Percentiles rank a stretch among this genome's conserved stretches.
Evolutionary conservation across 306 rosid species (phyloP).

Genomic region (Oxytropis ochrocephala): DNA sequence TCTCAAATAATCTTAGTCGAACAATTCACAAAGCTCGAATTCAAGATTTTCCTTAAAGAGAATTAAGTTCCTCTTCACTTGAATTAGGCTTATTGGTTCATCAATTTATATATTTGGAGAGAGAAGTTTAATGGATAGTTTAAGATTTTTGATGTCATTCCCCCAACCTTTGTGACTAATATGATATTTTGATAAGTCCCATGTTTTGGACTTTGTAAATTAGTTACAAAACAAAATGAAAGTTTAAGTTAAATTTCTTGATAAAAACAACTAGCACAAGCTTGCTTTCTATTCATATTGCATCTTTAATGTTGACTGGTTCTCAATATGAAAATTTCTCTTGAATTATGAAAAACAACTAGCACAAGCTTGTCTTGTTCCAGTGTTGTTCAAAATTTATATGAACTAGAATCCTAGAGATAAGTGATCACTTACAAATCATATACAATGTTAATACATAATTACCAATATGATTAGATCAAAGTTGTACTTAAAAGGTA

Average conservation of each 20-base stretch:
- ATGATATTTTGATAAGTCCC: neutral
- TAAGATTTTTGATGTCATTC: neutral
- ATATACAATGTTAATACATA: too few relatives aligned
- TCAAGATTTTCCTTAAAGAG: too few relatives aligned
- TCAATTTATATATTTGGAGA: neutral
- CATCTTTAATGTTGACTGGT: neutral
- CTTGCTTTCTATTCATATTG: constrained; percentile 2
- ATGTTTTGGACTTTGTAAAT: constrained; percentile 12
- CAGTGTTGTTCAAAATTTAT: too few relatives aligned
- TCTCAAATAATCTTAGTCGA: too few relatives aligned
- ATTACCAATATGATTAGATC: too few relatives aligned
- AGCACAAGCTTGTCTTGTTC: too few relatives aligned
- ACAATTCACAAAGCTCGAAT: too few relatives aligned
- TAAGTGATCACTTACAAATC: too few relatives aligned
- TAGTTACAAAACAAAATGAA: neutral
- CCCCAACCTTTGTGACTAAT: neutral
- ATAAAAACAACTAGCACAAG: neutral
- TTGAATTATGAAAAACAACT: neutral
- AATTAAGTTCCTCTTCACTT: too few relatives aligned
- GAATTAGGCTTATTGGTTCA: too few relatives aligned
- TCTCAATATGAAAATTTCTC: neutral
- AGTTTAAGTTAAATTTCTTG: neutral
- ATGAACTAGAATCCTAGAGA: too few relatives aligned
- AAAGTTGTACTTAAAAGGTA: too few relatives aligned
- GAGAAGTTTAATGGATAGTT: neutral